phyloP scores from a whole-genome alignment of 1,284 basidiomycete genomes.

The Cryptococcus jaspeensis region DNA sequence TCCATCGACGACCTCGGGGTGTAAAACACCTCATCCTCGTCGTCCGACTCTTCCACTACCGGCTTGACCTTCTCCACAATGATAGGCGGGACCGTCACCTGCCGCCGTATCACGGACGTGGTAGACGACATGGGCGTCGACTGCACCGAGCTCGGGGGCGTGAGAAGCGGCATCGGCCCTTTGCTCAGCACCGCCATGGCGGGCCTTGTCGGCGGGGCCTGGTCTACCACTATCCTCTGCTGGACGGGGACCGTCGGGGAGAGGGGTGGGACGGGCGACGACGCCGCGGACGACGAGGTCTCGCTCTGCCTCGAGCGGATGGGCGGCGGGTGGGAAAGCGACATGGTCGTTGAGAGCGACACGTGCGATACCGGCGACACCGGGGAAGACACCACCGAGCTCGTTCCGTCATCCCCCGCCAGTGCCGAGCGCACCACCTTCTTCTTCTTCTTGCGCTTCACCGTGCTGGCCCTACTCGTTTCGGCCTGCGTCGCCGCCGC shows the following conservation, averaged over 20 bases:
- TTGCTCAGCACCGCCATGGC: background rate
- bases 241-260: constrained; percentile 10
- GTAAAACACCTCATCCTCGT: constrained; percentile 26
- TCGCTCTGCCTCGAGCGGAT: constrained; percentile 15
- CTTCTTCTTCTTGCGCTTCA: constrained; percentile 37
- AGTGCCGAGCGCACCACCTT: background rate
- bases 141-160: constrained; percentile 18
- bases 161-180: constrained; percentile 5
- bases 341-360: background rate
- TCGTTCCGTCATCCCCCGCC: constrained; percentile 6
- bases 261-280: constrained; percentile 20
- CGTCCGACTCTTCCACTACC: constrained; percentile 15
- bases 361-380: background rate
- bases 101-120: background rate
- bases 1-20: constrained; percentile 19
- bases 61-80: background rate
- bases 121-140: constrained; percentile 20
- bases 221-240: background rate
- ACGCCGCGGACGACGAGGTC: constrained; percentile 26
- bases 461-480: constrained; percentile 5
- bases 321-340: constrained; percentile 6
- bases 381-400: constrained; percentile 13
- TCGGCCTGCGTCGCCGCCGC: background rate
- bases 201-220: background rate
- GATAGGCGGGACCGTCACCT: background rate